Evolutionary conservation across 768 basidiomycete species (phyloP), one percentile per base, ranked within the genome.

Genomic region (Tephrocybe sp.): DNA sequence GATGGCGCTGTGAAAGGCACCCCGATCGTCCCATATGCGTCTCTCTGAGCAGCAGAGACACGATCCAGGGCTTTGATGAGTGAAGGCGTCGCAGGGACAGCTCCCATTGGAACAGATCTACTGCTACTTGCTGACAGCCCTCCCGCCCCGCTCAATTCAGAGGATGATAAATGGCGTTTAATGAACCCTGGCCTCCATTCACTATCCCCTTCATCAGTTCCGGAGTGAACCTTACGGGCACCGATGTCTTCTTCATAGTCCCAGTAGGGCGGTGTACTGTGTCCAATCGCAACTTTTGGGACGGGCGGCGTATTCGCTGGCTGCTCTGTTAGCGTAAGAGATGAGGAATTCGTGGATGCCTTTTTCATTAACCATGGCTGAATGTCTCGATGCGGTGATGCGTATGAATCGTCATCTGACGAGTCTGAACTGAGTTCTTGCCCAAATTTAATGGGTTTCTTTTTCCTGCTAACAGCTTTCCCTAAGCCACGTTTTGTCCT

Each of bases 41-140:
- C 73, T 47, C 67, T 69, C 57, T 85, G 83, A 3, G 83, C 84
- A 13, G 68, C 65, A 10, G 74, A 69, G 43, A 86, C 71, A 23
- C 83, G 74, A 55, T 84, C 79, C n/a, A 86, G 64, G 1, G 83
- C 84, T 30, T 73, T 73, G 50, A 84, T 77, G 25, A 85, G 69
- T 2, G 84, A 85, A 0, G 84, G 83, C 2, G 84, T 86, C 19
- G 79, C 77, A 4, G 82, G 80, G 1, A 84, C 76, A 1, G 80
- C 64, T 22, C 64, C 61, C 18, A 55, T 18, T 16, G 58, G 59
- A 15, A 38, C 30, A 12, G 23, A 37, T 12, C 29, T 39, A 13
- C 18, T 37, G 27, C 47, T 42, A 27, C 34, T 29, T 11, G n/a
- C 36, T 9, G 39, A 43, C 27, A 50, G 47, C 15, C 33, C 52